A percentile compares a stretch with the other conserved stretches of the same genome.
Evolutionary conservation across 2,329 filamentous ascomycete genomes (phyloP).

Genomic region (Bipolaris bicolor): DNA sequence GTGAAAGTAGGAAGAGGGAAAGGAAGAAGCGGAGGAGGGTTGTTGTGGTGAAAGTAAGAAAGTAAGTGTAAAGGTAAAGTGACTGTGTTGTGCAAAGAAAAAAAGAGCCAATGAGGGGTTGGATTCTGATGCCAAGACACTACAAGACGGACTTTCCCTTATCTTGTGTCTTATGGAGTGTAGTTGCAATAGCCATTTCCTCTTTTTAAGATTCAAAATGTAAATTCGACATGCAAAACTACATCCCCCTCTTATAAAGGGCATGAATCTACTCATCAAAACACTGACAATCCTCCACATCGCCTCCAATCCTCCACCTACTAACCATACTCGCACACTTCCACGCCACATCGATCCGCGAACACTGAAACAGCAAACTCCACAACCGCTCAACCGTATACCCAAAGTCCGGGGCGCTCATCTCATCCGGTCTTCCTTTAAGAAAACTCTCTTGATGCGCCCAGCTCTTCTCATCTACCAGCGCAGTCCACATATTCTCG

Average conservation of each 20-base stretch:
- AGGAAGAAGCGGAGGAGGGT: not conserved
- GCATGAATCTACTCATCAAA: slow-evolving; percentile 20
- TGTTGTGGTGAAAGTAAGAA: not conserved
- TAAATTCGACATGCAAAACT: too few species aligned
- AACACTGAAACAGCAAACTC: slow-evolving; percentile 37
- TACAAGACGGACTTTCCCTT: too few species aligned
- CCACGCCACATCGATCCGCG: slow-evolving; percentile 30
- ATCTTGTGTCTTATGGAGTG: too few species aligned
- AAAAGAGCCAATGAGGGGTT: not conserved
- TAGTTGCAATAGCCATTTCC: too few species aligned
- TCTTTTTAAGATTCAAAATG: too few species aligned
- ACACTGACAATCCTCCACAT: slow-evolving; percentile 35
- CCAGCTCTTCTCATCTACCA: slow-evolving; percentile 33
- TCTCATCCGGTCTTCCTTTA: slow-evolving; percentile 26
- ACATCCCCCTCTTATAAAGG: too few species aligned
- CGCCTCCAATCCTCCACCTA: slow-evolving; percentile 29
- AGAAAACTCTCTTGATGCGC: slow-evolving; percentile 32
- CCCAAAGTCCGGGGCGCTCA: slow-evolving; percentile 33
- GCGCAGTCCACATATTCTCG: slow-evolving; percentile 33
- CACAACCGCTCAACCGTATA: slow-evolving; percentile 38
- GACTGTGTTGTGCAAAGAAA: not conserved
- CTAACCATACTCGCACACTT: slow-evolving; percentile 35
- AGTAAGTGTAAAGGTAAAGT: not conserved
- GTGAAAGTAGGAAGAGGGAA: too few species aligned
- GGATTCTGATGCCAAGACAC: not conserved